A percentile compares a stretch with the other conserved stretches of the same genome.
Evolutionary conservation across 345 rosid species (phyloP).

Genomic region (Erodium maritimum): DNA sequence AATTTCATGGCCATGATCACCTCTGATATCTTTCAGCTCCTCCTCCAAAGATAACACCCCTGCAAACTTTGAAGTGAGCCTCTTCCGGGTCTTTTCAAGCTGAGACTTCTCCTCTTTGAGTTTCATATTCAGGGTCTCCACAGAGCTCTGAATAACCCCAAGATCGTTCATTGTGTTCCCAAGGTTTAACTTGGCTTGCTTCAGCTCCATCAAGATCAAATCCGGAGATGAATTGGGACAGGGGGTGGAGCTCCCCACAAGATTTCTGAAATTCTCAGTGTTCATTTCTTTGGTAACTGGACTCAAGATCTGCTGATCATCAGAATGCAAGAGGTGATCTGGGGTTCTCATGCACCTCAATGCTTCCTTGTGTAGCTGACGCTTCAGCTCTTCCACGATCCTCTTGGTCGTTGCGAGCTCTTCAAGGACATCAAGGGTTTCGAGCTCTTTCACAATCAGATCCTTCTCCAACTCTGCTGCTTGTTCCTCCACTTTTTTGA

Average conservation of each 20-base stretch:
- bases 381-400: constrained; percentile 77
- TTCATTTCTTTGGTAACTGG: constrained; percentile 53
- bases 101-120: constrained; percentile 63
- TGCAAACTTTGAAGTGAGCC: constrained; percentile 50
- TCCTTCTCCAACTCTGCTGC: constrained; percentile 84
- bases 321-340: constrained; percentile 13
- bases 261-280: constrained; percentile 25
- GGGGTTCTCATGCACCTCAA: constrained; percentile 44
- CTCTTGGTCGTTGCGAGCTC: constrained; percentile 77
- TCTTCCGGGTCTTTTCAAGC: constrained; percentile 51
- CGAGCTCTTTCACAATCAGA: constrained; percentile 83
- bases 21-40: constrained; percentile 39
- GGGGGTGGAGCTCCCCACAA: constrained; percentile 24
- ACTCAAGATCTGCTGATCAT: constrained; percentile 22
- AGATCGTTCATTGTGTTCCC: constrained; percentile 81
- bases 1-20: constrained; percentile 7
- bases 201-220: constrained; percentile 65
- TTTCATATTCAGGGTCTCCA: constrained; percentile 63
- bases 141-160: constrained; percentile 68
- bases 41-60: constrained; percentile 38
- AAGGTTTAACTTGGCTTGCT: constrained; percentile 77
- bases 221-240: constrained; percentile 57
- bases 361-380: constrained; percentile 74
- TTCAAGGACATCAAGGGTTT: constrained; percentile 85
- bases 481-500: constrained; percentile 86